A percentile compares a stretch with the other conserved stretches of the same genome.
phyloP scores from a whole-genome alignment of 2,329 filamentous ascomycete genomes.

The Venturia aucupariae region DNA sequence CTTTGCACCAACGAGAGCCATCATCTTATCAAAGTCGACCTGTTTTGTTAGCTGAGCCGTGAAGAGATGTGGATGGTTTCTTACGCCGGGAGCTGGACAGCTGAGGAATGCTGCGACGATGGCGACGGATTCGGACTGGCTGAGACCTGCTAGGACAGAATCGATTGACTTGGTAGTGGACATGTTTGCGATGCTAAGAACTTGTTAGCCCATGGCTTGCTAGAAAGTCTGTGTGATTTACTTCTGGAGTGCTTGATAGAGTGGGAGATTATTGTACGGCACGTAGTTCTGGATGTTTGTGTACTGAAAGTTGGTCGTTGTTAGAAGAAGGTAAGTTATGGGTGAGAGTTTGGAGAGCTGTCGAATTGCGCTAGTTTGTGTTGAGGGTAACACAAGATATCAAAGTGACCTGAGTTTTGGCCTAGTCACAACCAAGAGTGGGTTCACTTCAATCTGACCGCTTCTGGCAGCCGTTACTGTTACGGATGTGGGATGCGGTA shows the following conservation, averaged over 20 bases:
- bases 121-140: background rate
- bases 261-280: background rate
- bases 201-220: background rate
- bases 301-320: background rate
- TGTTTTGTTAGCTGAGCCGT: background rate
- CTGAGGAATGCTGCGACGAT: background rate
- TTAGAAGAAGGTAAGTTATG: background rate
- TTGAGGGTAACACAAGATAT: background rate
- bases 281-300: background rate
- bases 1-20: background rate
- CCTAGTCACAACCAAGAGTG: background rate
- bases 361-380: background rate
- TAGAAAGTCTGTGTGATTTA: background rate
- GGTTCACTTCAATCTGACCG: background rate
- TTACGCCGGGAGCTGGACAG: background rate
- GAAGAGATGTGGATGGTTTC: background rate
- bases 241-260: background rate
- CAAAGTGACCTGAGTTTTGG: background rate
- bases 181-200: background rate
- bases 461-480: background rate
- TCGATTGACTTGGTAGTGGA: background rate
- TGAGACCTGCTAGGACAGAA: background rate
- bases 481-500: too few species aligned
- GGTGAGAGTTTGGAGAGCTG: background rate
- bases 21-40: constrained; percentile 3